A percentile compares a stretch with the other conserved stretches of the same genome.
Conservation (phyloP, 1,284 basidiomycete genomes). For the Ustilago bromivora region DNA sequence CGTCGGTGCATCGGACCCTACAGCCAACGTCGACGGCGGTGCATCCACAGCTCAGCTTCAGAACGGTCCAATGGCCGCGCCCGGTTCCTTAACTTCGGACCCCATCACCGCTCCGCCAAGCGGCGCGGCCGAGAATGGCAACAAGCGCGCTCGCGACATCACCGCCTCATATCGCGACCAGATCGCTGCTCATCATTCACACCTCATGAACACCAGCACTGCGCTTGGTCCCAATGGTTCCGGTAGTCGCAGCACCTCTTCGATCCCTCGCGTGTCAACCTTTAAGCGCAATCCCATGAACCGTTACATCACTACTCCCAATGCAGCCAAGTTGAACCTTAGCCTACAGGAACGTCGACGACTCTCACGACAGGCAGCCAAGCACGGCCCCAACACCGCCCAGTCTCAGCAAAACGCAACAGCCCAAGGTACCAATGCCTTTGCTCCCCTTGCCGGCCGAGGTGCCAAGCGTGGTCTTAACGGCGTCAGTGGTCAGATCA, state of each 20-base stretch:
- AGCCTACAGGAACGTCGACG: constrained; percentile 62
- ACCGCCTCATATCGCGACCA: constrained; percentile 46
- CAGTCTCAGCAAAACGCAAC: constrained; percentile 18
- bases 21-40: neutral
- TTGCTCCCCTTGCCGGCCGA: constrained; percentile 26
- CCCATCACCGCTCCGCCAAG: constrained; percentile 1
- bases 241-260: constrained; percentile 29
- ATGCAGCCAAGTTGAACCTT: constrained; percentile 34
- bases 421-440: constrained; percentile 1
- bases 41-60: too few relatives aligned
- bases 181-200: constrained; percentile 56
- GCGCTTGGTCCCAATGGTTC: constrained; percentile 14
- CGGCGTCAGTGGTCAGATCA: constrained; percentile 28
- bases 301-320: constrained; percentile 28
- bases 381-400: constrained; percentile 13
- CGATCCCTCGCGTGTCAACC: constrained; percentile 45
- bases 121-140: neutral
- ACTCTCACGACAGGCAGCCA: constrained; percentile 52
- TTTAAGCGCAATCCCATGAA: constrained; percentile 34
- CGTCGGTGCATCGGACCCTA: neutral
- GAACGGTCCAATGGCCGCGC: neutral
- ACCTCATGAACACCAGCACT: constrained; percentile 46
- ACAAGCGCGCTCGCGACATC: constrained; percentile 14
- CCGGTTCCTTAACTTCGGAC: too few relatives aligned
- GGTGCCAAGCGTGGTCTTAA: constrained; percentile 44